Conservation (phyloP, 768 basidiomycete genomes). For the Agaricus sinodeliciosus region DNA sequence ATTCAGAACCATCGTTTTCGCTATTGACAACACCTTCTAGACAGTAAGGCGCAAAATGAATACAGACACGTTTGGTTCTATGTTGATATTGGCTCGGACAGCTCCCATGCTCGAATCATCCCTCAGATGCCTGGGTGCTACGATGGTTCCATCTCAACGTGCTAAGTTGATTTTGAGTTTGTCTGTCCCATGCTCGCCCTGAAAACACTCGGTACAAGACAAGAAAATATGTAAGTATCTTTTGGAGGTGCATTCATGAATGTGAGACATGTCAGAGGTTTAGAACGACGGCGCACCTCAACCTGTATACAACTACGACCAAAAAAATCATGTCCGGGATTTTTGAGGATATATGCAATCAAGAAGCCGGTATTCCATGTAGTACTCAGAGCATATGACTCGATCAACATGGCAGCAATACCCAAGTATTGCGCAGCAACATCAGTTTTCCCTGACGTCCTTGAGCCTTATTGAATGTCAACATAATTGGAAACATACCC, state of each 20-base stretch:
- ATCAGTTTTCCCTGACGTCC: not conserved
- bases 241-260: no score
- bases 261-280: no score
- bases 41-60: no score
- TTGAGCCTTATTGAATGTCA: no score
- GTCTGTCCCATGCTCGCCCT: not conserved
- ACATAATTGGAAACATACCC: not conserved
- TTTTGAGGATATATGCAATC: not conserved
- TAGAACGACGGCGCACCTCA: not conserved
- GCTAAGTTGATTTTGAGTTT: not conserved
- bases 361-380: not conserved
- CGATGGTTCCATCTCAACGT: not conserved
- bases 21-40: no score
- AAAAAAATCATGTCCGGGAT: not conserved
- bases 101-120: no score
- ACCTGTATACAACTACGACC: not conserved
- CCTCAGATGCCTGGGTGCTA: no score
- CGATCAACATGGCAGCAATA: not conserved
- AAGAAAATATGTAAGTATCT: not conserved
- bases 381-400: slow-evolving; percentile 1
- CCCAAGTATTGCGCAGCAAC: not conserved
- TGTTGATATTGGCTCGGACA: no score
- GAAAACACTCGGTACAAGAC: not conserved
- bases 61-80: no score
- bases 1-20: no score